Percentiles rank a stretch among this genome's conserved stretches.
These are phyloP conservation scores for Fusarium liriodendri DNA, from an alignment of 2,329 filamentous ascomycete genomes.

Conservation along the genomic window DNA sequence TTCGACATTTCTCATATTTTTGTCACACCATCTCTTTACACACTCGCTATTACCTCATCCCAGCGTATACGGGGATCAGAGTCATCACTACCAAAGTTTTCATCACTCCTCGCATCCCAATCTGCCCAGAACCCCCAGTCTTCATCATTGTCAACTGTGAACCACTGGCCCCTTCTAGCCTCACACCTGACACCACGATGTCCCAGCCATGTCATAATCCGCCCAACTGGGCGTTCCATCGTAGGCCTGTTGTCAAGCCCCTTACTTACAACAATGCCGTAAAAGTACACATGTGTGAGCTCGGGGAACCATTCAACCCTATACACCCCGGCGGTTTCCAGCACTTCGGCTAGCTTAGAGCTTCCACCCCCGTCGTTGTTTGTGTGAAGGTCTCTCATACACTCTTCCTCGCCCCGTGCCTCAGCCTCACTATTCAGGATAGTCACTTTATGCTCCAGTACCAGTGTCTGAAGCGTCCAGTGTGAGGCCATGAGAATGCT, in stretches of 20 bases:
- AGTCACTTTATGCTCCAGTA: background rate
- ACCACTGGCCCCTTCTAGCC: slow-evolving; percentile 26
- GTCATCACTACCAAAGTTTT: background rate
- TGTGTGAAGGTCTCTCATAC: background rate
- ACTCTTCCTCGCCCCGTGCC: background rate
- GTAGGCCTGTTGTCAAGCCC: rapidly evolving
- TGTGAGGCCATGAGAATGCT: background rate
- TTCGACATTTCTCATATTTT: no score
- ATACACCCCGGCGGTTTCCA: background rate
- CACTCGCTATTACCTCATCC: background rate
- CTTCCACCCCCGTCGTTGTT: background rate
- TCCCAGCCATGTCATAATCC: slow-evolving; percentile 1
- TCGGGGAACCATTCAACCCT: rapidly evolving
- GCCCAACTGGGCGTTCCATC: background rate
- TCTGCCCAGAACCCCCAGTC: background rate
- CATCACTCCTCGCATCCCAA: background rate
- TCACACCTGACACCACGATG: background rate
- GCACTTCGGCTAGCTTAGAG: background rate
- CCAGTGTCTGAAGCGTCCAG: background rate
- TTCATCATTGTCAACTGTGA: background rate
- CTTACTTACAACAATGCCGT: background rate
- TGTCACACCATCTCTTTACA: background rate
- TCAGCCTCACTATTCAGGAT: background rate
- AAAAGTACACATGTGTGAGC: slow-evolving; percentile 7
- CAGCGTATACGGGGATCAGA: background rate